phyloP scores from a whole-genome alignment of 768 basidiomycete species.

The Serpula lacrymans region DNA sequence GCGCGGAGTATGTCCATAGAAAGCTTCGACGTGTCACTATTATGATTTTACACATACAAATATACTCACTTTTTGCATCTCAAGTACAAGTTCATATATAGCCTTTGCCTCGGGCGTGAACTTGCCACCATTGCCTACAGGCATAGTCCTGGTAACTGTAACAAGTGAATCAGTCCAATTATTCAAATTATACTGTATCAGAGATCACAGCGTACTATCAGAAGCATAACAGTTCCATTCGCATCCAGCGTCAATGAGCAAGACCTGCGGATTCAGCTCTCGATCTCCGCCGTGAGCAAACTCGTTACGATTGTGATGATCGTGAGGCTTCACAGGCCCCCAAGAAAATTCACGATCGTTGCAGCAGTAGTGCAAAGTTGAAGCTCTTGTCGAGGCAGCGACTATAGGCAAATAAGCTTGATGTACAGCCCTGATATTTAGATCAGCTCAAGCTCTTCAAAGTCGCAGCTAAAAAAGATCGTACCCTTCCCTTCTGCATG shows the following conservation, averaged over 20 bases:
- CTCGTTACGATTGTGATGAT: constrained; percentile 49
- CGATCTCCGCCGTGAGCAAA: constrained; percentile 38
- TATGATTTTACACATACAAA: not conserved
- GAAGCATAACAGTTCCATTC: constrained; percentile 75
- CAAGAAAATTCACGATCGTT: constrained; percentile 86
- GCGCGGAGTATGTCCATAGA: constrained; percentile 70
- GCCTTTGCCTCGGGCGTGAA: constrained; percentile 78
- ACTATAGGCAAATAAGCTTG: constrained; percentile 95
- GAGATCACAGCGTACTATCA: constrained; percentile 42
- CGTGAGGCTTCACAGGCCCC: constrained; percentile 63
- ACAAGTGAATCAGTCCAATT: constrained; percentile 36
- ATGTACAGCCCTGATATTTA: constrained; percentile 57
- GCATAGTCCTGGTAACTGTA: constrained; percentile 77
- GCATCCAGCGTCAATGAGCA: constrained; percentile 93
- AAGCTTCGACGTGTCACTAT: constrained; percentile 37
- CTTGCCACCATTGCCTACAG: constrained; percentile 90
- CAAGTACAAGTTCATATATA: constrained; percentile 84
- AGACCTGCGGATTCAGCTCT: constrained; percentile 59
- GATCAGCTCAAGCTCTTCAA: constrained; percentile 2
- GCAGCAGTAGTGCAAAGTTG: constrained; percentile 93
- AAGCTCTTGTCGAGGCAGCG: constrained; percentile 80
- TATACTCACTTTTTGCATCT: constrained; percentile 76
- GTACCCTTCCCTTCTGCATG: constrained; percentile 85
- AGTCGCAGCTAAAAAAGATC: constrained; percentile 21
- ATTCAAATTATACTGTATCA: not conserved